Percentiles rank a stretch among this genome's conserved stretches.
These are phyloP conservation scores for Ceratocystiopsis brevicomis DNA, from an alignment of 2,329 filamentous ascomycete genomes.

Conservation along the genomic window DNA sequence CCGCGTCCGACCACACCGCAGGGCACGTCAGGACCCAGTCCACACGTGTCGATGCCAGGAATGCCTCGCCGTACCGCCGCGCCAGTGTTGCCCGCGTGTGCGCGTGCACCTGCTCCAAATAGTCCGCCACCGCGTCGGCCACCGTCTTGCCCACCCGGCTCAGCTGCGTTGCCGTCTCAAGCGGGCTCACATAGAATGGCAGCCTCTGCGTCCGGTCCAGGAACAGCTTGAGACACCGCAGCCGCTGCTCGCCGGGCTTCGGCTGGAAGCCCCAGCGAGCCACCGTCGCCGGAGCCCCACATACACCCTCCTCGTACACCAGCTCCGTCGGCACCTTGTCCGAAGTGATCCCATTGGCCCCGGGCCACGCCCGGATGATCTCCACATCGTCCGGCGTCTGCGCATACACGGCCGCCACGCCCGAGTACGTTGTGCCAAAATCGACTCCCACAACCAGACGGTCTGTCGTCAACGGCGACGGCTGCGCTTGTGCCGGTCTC, in stretches of 20 bases:
- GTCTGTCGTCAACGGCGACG: constrained; percentile 34
- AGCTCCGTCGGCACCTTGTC: constrained; percentile 75
- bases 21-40: constrained; percentile 69
- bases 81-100: constrained; percentile 66
- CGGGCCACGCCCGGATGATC: constrained; percentile 72
- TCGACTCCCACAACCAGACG: constrained; percentile 61
- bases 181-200: constrained; percentile 59
- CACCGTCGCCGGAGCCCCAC: constrained; percentile 25
- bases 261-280: constrained; percentile 68
- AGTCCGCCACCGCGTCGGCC: constrained; percentile 62
- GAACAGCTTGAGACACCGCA: constrained; percentile 71
- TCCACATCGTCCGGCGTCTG: constrained; percentile 63
- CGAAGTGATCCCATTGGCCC: constrained; percentile 69
- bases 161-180: constrained; percentile 61
- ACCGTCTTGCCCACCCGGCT: constrained; percentile 58
- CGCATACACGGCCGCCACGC: constrained; percentile 56
- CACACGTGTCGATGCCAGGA: constrained; percentile 57
- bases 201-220: constrained; percentile 65
- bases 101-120: constrained; percentile 54
- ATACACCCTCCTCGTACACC: constrained; percentile 30
- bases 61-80: constrained; percentile 55
- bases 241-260: constrained; percentile 53
- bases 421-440: constrained; percentile 71
- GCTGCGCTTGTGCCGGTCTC: constrained; percentile 36
- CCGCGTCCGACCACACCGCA: constrained; percentile 68